Conservation (phyloP, 1,284 basidiomycete genomes). For the Amylostereum areolatum region DNA sequence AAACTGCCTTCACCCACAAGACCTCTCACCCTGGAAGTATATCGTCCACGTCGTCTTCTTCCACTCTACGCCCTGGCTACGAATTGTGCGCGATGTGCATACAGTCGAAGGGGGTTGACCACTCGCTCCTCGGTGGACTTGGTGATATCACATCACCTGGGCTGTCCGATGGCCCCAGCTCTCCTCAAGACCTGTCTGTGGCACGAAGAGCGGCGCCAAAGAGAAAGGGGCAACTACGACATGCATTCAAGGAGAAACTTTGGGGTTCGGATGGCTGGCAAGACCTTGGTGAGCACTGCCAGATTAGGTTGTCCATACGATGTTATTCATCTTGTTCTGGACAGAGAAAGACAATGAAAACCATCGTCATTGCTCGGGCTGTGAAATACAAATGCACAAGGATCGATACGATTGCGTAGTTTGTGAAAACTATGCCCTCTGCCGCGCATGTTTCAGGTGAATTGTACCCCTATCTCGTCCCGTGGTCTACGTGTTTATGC, state of each 20-base stretch:
- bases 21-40: constrained; percentile 1
- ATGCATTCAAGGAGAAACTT: constrained; percentile 79
- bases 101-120: constrained; percentile 68
- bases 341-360: constrained; percentile 66
- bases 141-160: constrained; percentile 38
- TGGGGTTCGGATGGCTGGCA: constrained; percentile 82
- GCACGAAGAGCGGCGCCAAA: constrained; percentile 58
- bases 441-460: constrained; percentile 75
- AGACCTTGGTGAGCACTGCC: constrained; percentile 62
- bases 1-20: constrained; percentile 1
- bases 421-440: constrained; percentile 75
- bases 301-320: neutral
- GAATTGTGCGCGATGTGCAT: constrained; percentile 81
- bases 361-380: constrained; percentile 71
- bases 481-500: constrained; percentile 37
- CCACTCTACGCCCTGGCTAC: constrained; percentile 43
- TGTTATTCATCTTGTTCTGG: constrained; percentile 7
- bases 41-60: constrained; percentile 8
- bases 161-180: constrained; percentile 28
- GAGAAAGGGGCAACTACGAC: constrained; percentile 65
- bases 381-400: constrained; percentile 50
- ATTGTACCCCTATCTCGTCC: constrained; percentile 8
- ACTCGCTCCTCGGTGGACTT: constrained; percentile 59
- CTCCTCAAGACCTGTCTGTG: constrained; percentile 23
- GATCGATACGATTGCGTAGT: constrained; percentile 82